Percentiles rank a stretch among this genome's conserved stretches.
Conservation (phyloP, 176 grass and related monocot species). For the Ananas comosus region DNA sequence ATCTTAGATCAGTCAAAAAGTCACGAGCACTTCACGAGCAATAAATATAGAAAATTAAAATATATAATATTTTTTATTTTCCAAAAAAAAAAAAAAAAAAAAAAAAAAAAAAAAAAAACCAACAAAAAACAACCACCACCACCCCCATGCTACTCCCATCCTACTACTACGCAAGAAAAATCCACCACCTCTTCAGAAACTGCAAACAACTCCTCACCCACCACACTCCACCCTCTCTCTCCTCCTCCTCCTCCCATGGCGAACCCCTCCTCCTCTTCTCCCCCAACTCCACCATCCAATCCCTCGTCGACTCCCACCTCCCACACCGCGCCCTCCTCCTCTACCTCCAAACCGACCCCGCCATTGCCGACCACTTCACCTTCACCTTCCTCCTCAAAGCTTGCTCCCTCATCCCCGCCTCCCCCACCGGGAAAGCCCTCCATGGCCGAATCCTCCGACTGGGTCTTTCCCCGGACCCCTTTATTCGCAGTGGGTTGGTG, state of each 20-base stretch:
- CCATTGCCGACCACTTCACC: slow-evolving; percentile 11
- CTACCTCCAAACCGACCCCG: slow-evolving; percentile 8
- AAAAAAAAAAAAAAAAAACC: no score
- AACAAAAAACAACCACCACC: no score
- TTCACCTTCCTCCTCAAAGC: slow-evolving; percentile 17
- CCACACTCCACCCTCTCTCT: neutral
- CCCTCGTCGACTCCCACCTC: slow-evolving; percentile 3
- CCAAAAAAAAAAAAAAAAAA: no score
- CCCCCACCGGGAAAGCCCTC: slow-evolving; percentile 1
- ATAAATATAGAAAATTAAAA: no score
- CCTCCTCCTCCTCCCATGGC: neutral
- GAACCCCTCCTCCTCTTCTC: neutral
- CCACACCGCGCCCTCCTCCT: slow-evolving; percentile 4
- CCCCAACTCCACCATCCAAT: slow-evolving; percentile 14
- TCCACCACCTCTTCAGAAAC: no score
- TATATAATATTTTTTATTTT: no score
- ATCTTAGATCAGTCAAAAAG: no score
- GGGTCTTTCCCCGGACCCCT: slow-evolving; percentile 5
- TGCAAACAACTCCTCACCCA: no score
- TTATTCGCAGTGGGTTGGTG: slow-evolving; percentile 9
- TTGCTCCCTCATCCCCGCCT: slow-evolving; percentile 3
- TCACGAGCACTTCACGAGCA: no score
- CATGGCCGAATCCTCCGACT: slow-evolving; percentile 1
- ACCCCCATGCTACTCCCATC: no score
- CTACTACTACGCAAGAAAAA: no score